Evolutionary conservation across 2,329 filamentous ascomycete genomes (phyloP).

Genomic region (Diaporthe sp.): DNA sequence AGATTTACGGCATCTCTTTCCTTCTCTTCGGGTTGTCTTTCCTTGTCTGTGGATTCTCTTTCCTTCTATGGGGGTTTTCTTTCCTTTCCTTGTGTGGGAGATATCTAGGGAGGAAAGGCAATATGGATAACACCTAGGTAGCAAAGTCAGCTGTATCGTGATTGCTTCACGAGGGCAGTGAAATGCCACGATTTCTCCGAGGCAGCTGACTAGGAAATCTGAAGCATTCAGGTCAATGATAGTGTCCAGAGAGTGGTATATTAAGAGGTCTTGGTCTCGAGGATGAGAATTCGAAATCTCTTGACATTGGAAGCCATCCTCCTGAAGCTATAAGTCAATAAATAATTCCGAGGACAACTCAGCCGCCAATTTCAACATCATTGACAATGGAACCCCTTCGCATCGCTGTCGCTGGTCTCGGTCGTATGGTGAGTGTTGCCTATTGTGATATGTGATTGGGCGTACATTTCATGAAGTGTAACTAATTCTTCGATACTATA

Average conservation of each 20-base stretch:
- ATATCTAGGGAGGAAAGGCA: neutral
- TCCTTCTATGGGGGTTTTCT: neutral
- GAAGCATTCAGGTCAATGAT: neutral
- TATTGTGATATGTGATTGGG: neutral
- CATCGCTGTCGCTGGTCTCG: constrained; percentile 60
- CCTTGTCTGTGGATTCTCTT: neutral
- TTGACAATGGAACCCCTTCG: constrained; percentile 41
- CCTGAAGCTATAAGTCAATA: neutral
- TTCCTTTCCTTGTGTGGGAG: neutral
- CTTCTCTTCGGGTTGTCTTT: neutral
- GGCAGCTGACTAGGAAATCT: neutral
- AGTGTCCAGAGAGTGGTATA: neutral
- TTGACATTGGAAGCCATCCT: neutral
- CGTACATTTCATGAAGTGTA: neutral
- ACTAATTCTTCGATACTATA: too few relatives aligned
- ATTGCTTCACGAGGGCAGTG: neutral
- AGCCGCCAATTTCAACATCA: too few relatives aligned
- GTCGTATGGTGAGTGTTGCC: constrained; percentile 58
- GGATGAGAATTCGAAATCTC: too few relatives aligned
- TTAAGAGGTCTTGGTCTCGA: neutral
- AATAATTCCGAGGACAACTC: neutral
- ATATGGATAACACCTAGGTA: too few relatives aligned
- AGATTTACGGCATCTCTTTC: too few relatives aligned
- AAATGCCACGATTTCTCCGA: neutral
- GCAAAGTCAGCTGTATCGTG: neutral